Evolutionary conservation across 73 alveolate species (phyloP), one percentile per base, ranked within the genome.

Genomic region (Stentor coeruleus): DNA sequence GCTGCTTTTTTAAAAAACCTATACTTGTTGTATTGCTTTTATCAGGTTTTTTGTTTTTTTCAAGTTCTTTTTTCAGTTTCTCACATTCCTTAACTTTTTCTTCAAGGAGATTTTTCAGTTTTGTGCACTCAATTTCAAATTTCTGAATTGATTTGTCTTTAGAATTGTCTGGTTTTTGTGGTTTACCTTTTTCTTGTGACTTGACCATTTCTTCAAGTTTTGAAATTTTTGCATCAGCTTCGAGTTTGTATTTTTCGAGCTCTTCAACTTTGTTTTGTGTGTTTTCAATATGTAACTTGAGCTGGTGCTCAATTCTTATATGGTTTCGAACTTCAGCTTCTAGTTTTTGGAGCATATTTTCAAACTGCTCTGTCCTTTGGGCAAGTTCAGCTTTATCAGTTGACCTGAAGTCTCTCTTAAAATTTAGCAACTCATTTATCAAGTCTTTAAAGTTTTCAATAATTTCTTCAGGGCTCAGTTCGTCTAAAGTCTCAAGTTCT

Each of bases 321-420:
- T 94, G 99, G 59, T 89, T 93, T 76, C 99, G 84, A 41, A 94
- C 88, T 79, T 94, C 99, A n/a, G 91, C 95, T 85, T 94, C 99
- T 74, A 87, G 88, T 76, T 88, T 87, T 33, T 66, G 79, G 0
- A 66, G 39, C 41, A 66, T 20, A 26, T 20, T 66, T 66, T 66
- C 79, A 31, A 66, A 66, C 37, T 66, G 79, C 37, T 66, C 79
- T 28, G 2, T 26, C 33, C 37, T 66, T 66, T 66, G 79, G 33
- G 37, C 37, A 37, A 66, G 37, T 66, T 66, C 79, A 14, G 79
- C 79, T 26, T 66, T 66, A 40, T 66, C 79, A 1, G 79, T 28
- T 20, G 20, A 14, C n/a, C n/a, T 66, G 37, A 28, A 31, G 79
- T 66, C 79, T 66, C 33, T 66, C 41, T 66, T 66, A 33, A 66